phyloP scores from a whole-genome alignment of 495 filamentous ascomycete species.

The Annulohypoxylon stygium region DNA sequence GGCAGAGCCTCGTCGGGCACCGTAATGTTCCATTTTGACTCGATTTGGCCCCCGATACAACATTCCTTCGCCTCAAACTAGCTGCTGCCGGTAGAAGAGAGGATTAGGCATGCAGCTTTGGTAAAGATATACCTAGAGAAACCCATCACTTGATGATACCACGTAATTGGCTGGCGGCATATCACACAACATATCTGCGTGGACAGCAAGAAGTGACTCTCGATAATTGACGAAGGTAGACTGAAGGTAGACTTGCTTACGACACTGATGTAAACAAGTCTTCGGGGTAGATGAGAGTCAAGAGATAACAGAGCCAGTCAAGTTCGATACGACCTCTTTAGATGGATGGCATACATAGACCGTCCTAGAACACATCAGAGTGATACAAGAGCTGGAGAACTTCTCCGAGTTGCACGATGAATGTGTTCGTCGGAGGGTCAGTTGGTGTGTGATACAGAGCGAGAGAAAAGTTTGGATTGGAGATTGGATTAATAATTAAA shows the following conservation, averaged over 20 bases:
- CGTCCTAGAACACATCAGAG: not conserved
- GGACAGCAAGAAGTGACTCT: not conserved
- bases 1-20: slow-evolving; percentile 9
- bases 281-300: not conserved
- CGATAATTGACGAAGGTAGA: not conserved
- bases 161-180: slow-evolving; percentile 7
- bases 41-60: no score
- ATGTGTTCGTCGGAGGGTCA: not conserved
- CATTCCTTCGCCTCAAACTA: not conserved
- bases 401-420: not conserved
- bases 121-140: not conserved
- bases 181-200: not conserved
- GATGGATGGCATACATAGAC: not conserved
- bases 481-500: not conserved
- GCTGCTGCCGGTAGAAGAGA: not conserved
- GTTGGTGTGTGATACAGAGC: not conserved
- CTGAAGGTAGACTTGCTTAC: not conserved
- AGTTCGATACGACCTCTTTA: not conserved
- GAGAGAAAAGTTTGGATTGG: not conserved
- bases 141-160: not conserved
- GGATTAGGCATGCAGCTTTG: not conserved
- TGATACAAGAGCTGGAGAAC: not conserved
- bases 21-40: no score
- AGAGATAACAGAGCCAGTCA: not conserved
- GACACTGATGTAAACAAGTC: not conserved